phyloP scores from a whole-genome alignment of 169 alveolate genomes.

The Plasmodium knowlesi region DNA sequence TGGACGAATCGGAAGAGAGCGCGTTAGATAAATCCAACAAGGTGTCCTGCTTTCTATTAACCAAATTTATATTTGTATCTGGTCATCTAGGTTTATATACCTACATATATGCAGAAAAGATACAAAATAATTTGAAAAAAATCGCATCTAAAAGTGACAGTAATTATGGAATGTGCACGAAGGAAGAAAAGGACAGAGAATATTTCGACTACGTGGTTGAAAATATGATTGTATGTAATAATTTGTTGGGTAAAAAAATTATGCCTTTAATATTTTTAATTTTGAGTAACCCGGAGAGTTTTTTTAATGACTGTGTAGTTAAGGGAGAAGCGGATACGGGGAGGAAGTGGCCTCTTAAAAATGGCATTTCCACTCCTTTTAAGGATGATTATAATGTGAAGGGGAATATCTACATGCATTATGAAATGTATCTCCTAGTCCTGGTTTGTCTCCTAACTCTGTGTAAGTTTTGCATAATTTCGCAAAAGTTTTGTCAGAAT shows the following conservation, averaged over 20 bases:
- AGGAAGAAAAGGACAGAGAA: slow-evolving; percentile 70
- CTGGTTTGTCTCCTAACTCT: slow-evolving; percentile 62
- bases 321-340: not conserved
- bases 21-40: not conserved
- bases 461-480: slow-evolving; percentile 56
- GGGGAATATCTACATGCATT: slow-evolving; percentile 37
- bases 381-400: not conserved
- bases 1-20: not conserved
- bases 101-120: slow-evolving; percentile 67
- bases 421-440: slow-evolving; percentile 57
- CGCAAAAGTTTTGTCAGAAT: slow-evolving; percentile 56
- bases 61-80: slow-evolving; percentile 45
- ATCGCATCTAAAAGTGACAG: slow-evolving; percentile 39
- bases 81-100: slow-evolving; percentile 72
- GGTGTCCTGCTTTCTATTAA: slow-evolving; percentile 30
- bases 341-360: not conserved
- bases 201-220: slow-evolving; percentile 73
- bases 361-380: not conserved
- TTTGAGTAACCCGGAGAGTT: slow-evolving; percentile 27
- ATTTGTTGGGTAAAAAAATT: slow-evolving; percentile 56
- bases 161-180: slow-evolving; percentile 71
- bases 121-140: slow-evolving; percentile 55
- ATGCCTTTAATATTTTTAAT: slow-evolving; percentile 61
- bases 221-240: slow-evolving; percentile 67
- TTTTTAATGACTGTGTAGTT: slow-evolving; percentile 40